These are phyloP conservation scores for Zychaea mexicana DNA, from an alignment of 371 early-diverging fungal species.

Conservation along the genomic window DNA sequence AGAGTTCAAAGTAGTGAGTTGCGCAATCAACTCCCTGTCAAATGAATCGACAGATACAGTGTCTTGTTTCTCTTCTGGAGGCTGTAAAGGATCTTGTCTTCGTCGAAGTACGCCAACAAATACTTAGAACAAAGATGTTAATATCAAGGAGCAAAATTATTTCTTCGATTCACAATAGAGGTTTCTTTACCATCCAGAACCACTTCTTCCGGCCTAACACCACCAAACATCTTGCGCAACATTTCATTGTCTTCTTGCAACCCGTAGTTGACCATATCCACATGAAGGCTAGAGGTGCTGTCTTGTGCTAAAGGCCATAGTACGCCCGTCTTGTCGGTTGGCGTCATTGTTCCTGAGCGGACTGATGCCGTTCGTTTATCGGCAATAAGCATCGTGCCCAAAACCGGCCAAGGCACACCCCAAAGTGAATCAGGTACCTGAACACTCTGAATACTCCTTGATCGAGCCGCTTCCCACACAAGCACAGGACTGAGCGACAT, in stretches of 20 bases:
- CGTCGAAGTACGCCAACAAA: constrained; percentile 5
- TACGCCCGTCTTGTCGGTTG: constrained; percentile 2
- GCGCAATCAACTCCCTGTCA: background rate
- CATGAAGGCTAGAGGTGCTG: background rate
- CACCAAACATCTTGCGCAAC: constrained; percentile 38
- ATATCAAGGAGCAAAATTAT: too few relatives aligned
- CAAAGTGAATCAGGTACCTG: constrained; percentile 19
- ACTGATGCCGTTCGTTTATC: background rate
- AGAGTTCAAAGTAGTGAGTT: background rate
- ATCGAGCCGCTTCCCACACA: constrained; percentile 28
- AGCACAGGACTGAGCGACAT: constrained; percentile 30
- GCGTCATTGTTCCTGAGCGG: background rate
- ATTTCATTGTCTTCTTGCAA: constrained; percentile 29
- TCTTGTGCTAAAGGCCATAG: constrained; percentile 7
- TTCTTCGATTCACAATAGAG: too few relatives aligned
- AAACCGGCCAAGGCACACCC: constrained; percentile 42
- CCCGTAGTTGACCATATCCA: constrained; percentile 18
- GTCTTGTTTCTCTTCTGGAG: background rate
- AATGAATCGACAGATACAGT: background rate
- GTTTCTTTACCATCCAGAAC: constrained; percentile 37
- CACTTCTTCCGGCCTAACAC: constrained; percentile 34
- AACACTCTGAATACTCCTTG: background rate
- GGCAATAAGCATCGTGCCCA: constrained; percentile 22
- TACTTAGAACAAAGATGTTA: background rate
- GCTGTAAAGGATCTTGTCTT: background rate